phyloP scores from a whole-genome alignment of 2,329 filamentous ascomycete genomes.

The Pseudopyricularia javanii region DNA sequence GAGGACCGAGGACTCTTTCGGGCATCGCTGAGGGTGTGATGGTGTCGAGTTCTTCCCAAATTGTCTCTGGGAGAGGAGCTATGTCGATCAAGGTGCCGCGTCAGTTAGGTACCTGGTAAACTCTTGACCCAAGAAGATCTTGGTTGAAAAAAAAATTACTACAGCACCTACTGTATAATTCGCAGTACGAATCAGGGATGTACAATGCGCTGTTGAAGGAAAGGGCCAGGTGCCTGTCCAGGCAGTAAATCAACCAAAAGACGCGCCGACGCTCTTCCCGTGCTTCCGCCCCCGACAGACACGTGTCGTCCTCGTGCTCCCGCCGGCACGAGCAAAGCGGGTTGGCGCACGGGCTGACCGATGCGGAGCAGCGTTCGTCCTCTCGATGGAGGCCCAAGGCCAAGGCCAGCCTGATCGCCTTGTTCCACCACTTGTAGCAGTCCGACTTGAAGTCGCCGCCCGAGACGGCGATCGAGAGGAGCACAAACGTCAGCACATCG shows the following conservation, averaged over 20 bases:
- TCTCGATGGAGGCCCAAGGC: conserved; percentile 24
- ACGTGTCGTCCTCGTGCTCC: conserved; percentile 12
- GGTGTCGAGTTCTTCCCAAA: conserved; percentile 26
- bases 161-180: conserved; percentile 21
- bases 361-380: conserved; percentile 16
- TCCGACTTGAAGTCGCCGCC: conserved; percentile 35
- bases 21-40: conserved; percentile 18
- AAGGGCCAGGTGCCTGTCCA: conserved; percentile 32
- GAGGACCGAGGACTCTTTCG: conserved; percentile 21
- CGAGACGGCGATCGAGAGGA: conserved; percentile 31
- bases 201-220: conserved; percentile 30
- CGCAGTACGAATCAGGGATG: conserved; percentile 32
- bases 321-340: conserved; percentile 18
- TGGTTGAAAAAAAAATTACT: not conserved
- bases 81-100: no score
- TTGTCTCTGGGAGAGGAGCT: conserved; percentile 23
- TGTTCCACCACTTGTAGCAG: conserved; percentile 33
- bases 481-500: conserved; percentile 30
- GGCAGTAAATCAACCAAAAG: conserved; percentile 33
- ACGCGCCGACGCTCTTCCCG: conserved; percentile 31
- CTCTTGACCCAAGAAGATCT: no score
- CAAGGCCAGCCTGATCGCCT: conserved; percentile 24
- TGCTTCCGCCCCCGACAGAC: conserved; percentile 22
- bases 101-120: no score
- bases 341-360: conserved; percentile 16